Base-by-base conservation (phyloP, 192 early-diverging fungal genomes). In the Rhizoclosmatium globosum region DNA sequence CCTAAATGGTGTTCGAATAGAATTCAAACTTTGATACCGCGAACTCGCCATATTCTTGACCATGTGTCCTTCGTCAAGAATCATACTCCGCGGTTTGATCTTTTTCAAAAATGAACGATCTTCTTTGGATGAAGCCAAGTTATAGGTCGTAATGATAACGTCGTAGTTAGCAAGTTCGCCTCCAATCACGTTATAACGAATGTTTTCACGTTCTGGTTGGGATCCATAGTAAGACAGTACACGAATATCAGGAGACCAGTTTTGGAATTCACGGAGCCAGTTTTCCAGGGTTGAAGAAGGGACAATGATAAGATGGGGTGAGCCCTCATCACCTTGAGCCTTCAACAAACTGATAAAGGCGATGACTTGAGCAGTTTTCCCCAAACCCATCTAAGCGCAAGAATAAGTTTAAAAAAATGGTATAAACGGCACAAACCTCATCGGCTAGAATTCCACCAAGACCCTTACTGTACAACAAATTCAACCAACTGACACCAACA, bases 291-390 rank as follows among this genome's bases (percentile, higher is more conserved):
- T 95, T 19, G 96, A 96, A 4, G 96, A 86, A 38, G 96, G 96
- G 2, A 95, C 94, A 53, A 98, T 86, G 13, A 98, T 85, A 42
- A 98, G 72, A 79, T 93, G 93, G 3, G 94, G 94, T 0, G 93
- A 91, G 1, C 81, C 68, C 0, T 86, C 70, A 2, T 89, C 83
- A 50, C 87, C 79, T 50, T 80, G 84, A 42, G 85, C 85, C 23
- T 81, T 80, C 3, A 94, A 75, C 7, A 86, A 81, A 4, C 83
- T 93, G 44, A 98, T 64, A 71, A 96, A 96, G 41, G 90, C 81
- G 79, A 98, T 96, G 6, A 96, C 93, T 66, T 98, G 95, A 23
- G 94, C 94, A 17, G 95, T 97, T 83, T 97, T 97, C 23, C 96
- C 96, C 23, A 97, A 90, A 41, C 96, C 95, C 95, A 97, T 97